Conservation (phyloP, 768 basidiomycete species). For the Phylloporus arenicola region DNA sequence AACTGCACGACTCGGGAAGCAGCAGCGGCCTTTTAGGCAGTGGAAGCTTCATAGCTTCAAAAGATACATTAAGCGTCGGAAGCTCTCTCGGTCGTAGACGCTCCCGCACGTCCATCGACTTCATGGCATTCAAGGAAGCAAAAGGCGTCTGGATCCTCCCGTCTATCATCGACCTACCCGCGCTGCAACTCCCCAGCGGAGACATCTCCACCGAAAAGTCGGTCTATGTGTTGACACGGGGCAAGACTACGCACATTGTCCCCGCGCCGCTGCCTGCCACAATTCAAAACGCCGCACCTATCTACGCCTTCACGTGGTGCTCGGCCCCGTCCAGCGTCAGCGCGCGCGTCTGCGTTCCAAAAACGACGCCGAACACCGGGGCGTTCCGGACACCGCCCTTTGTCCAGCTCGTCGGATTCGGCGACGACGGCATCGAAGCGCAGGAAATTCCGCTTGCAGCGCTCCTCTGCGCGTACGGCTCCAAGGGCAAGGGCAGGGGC, state of each 20-base stretch:
- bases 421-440: constrained; percentile 68
- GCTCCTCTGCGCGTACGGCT: constrained; percentile 24
- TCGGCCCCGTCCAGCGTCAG: constrained; percentile 49
- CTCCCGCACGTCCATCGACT: constrained; percentile 43
- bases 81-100: constrained; percentile 26
- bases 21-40: constrained; percentile 3
- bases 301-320: constrained; percentile 55
- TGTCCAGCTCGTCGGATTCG: constrained; percentile 66
- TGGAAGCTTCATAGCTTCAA: constrained; percentile 20
- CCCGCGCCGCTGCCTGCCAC: constrained; percentile 61
- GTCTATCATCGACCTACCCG: constrained; percentile 22
- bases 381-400: constrained; percentile 30
- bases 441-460: constrained; percentile 59
- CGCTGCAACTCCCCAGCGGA: constrained; percentile 11
- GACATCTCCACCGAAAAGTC: constrained; percentile 29
- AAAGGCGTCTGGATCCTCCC: constrained; percentile 27
- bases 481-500: constrained; percentile 44
- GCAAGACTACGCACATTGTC: constrained; percentile 62
- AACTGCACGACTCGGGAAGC: constrained; percentile 42
- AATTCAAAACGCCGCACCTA: constrained; percentile 42
- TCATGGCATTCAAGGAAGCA: constrained; percentile 35
- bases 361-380: constrained; percentile 9
- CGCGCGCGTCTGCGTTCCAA: constrained; percentile 43
- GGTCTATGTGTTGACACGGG: constrained; percentile 64
- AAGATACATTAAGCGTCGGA: constrained; percentile 22